Conservation (phyloP, 2,329 filamentous ascomycete genomes). For the Scytalidium lignicola region DNA sequence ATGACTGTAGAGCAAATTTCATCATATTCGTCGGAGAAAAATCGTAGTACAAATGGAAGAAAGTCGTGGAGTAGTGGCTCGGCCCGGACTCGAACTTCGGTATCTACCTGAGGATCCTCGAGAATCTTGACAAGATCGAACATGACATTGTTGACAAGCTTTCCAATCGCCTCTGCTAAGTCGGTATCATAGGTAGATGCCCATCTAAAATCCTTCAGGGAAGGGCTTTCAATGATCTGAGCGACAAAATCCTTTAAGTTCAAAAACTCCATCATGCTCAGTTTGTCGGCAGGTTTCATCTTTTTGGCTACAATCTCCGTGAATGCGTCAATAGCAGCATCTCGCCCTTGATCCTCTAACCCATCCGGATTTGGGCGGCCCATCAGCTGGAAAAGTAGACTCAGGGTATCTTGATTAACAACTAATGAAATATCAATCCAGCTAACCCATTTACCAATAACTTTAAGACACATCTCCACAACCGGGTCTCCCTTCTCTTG, state of each 20-base stretch:
- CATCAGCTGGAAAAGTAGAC: conserved; percentile 78
- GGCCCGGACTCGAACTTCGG: conserved; percentile 65
- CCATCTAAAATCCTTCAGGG: conserved; percentile 70
- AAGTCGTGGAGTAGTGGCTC: conserved; percentile 80
- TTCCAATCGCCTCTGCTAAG: conserved; percentile 89
- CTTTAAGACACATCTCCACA: conserved; percentile 81
- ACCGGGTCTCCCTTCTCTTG: conserved; percentile 62
- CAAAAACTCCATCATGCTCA: conserved; percentile 86
- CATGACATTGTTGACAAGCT: conserved; percentile 86
- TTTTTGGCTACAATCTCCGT: conserved; percentile 97
- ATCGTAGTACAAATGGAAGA: conserved; percentile 80
- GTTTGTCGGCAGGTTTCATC: conserved; percentile 91
- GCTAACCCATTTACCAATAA: conserved; percentile 96
- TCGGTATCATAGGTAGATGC: conserved; percentile 92
- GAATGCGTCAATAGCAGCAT: conserved; percentile 89
- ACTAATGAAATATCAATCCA: conserved; percentile 97
- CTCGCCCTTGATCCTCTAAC: conserved; percentile 72
- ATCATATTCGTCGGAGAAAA: conserved; percentile 97
- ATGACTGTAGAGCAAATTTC: conserved; percentile 97
- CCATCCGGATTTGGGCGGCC: conserved; percentile 62
- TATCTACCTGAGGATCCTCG: conserved; percentile 59
- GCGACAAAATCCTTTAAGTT: conserved; percentile 81
- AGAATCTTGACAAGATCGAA: conserved; percentile 83
- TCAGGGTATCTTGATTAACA: conserved; percentile 84
- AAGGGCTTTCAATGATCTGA: conserved; percentile 78